phyloP scores from a whole-genome alignment of 2,329 filamentous ascomycete species.

The Cercospora nicotianae region DNA sequence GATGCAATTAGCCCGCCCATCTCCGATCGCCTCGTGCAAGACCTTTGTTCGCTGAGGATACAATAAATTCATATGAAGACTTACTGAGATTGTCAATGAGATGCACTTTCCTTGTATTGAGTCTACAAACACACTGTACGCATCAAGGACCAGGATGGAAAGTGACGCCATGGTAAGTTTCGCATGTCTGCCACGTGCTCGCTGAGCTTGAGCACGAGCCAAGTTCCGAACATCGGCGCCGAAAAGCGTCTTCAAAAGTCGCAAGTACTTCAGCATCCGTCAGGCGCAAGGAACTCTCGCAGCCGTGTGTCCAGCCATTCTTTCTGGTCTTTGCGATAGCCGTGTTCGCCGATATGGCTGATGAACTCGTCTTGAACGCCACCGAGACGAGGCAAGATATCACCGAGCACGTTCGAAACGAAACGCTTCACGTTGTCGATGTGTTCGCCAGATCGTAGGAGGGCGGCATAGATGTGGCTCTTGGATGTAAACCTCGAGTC shows the following conservation, averaged over 20 bases:
- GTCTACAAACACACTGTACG: background rate
- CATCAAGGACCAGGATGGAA: background rate
- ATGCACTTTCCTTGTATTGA: background rate
- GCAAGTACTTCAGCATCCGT: background rate
- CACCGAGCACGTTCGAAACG: constrained; percentile 22
- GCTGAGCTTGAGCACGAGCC: background rate
- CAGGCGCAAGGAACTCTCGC: constrained; percentile 18
- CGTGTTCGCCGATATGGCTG: constrained; percentile 15
- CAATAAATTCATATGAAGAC: background rate
- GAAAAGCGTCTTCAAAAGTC: background rate
- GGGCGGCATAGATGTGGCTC: constrained; percentile 24
- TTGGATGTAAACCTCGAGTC: constrained; percentile 23
- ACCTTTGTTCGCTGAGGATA: background rate
- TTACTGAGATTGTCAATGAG: background rate
- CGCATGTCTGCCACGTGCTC: background rate
- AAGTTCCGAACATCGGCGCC: background rate
- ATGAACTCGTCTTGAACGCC: constrained; percentile 12
- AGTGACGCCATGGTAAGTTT: background rate
- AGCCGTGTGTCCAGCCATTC: constrained; percentile 21
- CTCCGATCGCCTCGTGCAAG: background rate
- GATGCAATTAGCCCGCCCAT: background rate
- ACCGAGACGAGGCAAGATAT: constrained; percentile 19
- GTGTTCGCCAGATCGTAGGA: constrained; percentile 18
- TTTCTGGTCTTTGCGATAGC: constrained; percentile 15
- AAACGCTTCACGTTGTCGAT: constrained; percentile 21